phyloP scores from a whole-genome alignment of 306 rosid genomes.

The Arachis hypogaea region DNA sequence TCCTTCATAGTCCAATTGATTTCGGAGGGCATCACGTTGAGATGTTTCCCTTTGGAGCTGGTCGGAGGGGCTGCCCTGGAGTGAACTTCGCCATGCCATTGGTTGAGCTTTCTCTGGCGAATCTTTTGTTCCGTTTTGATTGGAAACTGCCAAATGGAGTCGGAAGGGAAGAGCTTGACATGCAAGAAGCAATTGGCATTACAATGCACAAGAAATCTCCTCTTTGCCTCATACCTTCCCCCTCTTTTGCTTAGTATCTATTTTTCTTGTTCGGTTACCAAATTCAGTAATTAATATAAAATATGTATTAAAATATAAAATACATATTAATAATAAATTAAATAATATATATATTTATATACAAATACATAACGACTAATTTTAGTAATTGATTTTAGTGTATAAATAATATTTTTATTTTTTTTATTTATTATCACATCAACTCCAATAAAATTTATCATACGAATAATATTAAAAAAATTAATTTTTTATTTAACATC shows the following conservation, averaged over 20 bases:
- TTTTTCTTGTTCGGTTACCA: no score
- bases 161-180: slow-evolving; percentile 45
- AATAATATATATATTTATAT: no score
- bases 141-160: slow-evolving; percentile 52
- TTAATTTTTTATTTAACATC: no score
- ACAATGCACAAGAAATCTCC: slow-evolving; percentile 41
- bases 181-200: slow-evolving; percentile 51
- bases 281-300: no score
- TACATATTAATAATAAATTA: no score
- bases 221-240: slow-evolving; percentile 11
- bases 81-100: slow-evolving; percentile 32
- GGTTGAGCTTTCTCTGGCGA: slow-evolving; percentile 49
- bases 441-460: no score
- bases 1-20: slow-evolving; percentile 38
- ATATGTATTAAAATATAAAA: no score
- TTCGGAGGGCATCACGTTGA: slow-evolving; percentile 50
- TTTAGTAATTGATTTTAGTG: no score
- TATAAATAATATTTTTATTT: no score
- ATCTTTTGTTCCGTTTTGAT: slow-evolving; percentile 49
- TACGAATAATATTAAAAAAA: no score
- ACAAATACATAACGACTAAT: no score
- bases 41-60: slow-evolving; percentile 57
- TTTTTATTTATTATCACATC: no score
- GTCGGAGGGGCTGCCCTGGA: slow-evolving; percentile 54
- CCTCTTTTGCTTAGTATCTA: not conserved